phyloP scores from a whole-genome alignment of 176 grass and related monocot genomes.

The Phragmites australis region DNA sequence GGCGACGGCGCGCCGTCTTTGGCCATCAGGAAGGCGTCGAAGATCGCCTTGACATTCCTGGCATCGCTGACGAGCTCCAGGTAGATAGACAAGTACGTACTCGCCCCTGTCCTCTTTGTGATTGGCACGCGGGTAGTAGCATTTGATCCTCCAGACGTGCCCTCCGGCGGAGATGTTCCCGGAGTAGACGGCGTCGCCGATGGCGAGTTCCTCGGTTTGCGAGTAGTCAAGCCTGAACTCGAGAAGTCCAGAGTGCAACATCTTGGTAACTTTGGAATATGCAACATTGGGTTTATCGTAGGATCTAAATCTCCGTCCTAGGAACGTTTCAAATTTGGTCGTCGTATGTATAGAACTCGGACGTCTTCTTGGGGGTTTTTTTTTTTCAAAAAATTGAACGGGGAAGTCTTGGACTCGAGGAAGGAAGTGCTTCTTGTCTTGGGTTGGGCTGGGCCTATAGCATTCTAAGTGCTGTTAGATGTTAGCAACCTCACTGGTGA shows the following conservation, averaged over 20 bases:
- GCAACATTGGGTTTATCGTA: too few species aligned
- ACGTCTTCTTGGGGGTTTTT: too few species aligned
- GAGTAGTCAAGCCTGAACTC: slow-evolving; percentile 13
- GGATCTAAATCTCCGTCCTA: too few species aligned
- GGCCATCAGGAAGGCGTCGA: neutral
- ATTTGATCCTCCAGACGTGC: neutral
- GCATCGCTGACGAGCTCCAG: neutral
- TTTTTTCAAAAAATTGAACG: too few species aligned
- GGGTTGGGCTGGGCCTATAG: too few species aligned
- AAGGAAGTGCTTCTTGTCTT: too few species aligned
- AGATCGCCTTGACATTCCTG: slow-evolving; percentile 5
- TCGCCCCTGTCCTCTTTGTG: neutral
- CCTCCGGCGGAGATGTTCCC: neutral
- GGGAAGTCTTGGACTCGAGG: too few species aligned
- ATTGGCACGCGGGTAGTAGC: slow-evolving; percentile 8
- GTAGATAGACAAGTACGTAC: slow-evolving; percentile 5
- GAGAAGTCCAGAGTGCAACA: neutral
- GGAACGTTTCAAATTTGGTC: too few species aligned
- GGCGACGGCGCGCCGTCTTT: neutral
- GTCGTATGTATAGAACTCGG: too few species aligned
- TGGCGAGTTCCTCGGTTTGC: neutral
- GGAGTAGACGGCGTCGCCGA: neutral
- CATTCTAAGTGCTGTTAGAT: too few species aligned
- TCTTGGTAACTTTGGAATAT: too few species aligned
- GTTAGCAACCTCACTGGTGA: too few species aligned